Conservation (phyloP, 2,329 filamentous ascomycete genomes). For the Dendryphion nanum region DNA sequence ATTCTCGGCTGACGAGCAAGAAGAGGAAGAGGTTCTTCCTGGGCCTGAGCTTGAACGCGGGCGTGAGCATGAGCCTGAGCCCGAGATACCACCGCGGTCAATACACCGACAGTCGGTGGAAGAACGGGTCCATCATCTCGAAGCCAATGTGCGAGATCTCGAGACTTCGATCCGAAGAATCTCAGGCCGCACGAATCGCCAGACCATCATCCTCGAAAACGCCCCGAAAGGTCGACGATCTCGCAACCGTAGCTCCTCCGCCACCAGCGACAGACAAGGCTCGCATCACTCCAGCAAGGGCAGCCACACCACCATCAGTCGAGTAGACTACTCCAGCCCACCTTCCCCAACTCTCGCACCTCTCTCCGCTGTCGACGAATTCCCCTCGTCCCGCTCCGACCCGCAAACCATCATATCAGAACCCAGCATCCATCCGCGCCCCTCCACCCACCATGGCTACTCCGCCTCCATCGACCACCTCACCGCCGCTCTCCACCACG, state of each 20-base stretch:
- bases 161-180: constrained; percentile 32
- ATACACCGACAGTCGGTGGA: constrained; percentile 29
- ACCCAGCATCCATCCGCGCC: neutral
- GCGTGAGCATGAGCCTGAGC: too few relatives aligned
- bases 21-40: neutral
- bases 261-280: constrained; percentile 16
- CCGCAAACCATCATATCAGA: constrained; percentile 4
- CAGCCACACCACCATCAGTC: constrained; percentile 6
- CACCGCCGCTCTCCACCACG: constrained; percentile 22
- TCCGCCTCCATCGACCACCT: constrained; percentile 14
- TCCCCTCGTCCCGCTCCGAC: constrained; percentile 4
- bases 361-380: constrained; percentile 11
- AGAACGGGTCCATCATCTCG: constrained; percentile 33
- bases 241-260: constrained; percentile 29
- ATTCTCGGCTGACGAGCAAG: constrained; percentile 17
- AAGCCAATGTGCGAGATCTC: constrained; percentile 28
- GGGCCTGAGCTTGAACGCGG: constrained; percentile 3
- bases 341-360: constrained; percentile 15
- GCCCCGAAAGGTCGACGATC: constrained; percentile 32
- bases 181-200: constrained; percentile 32
- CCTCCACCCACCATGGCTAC: neutral
- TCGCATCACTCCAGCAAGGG: constrained; percentile 15
- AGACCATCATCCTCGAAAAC: constrained; percentile 40
- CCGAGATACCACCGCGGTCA: constrained; percentile 7
- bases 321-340: constrained; percentile 7